Evolutionary conservation across 148 eudicot genomes (phyloP), one percentile per base, ranked within the genome.

Genomic region (Silene uniflora): DNA sequence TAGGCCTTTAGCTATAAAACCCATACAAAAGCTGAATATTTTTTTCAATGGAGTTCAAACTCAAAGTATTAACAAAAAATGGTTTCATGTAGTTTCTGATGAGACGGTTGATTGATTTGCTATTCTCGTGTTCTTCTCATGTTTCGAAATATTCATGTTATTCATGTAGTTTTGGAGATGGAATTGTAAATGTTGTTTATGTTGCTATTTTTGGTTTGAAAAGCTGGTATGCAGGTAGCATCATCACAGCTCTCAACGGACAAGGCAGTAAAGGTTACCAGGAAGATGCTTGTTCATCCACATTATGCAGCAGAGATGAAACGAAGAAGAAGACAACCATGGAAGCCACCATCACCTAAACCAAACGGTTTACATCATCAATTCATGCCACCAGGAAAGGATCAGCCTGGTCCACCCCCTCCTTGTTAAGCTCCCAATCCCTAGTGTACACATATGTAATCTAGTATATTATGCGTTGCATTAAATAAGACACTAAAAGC

Each of bases 231-330:
- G 70, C 70, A 74, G 59, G 77, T 64, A 49, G 61, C 67, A 60
- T 73, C 32, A 60, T 62, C 29, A 35, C n/a, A 35, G 55, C 13
- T 32, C n/a, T 39, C 54, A 62, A 60, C 55, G 62, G 29, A 42
- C 12, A 21, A 39, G 55, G 19, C 66, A 59, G 10, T 52, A 5
- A 47, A 54, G 73, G 59, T 18, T 21, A 16, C 7, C 44, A 52
- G 73, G 22, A 71, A 54, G 62, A 14, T 71, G 62, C 62, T 55
- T 70, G 73, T 24, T 70, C 60, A n/a, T 71, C 71, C 54, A 35
- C 10, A 11, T 39, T 35, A 13, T 25, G 42, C 22, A 71, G 42
- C 61, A 25, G 25, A 52, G 21, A 24, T 13, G 62, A 71, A 35
- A 8, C 62, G 42, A 49, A 25, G 29, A 52, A 71, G 29, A 71